Conservation (phyloP, 2,329 filamentous ascomycete genomes). For the Bipolaris bicolor region DNA sequence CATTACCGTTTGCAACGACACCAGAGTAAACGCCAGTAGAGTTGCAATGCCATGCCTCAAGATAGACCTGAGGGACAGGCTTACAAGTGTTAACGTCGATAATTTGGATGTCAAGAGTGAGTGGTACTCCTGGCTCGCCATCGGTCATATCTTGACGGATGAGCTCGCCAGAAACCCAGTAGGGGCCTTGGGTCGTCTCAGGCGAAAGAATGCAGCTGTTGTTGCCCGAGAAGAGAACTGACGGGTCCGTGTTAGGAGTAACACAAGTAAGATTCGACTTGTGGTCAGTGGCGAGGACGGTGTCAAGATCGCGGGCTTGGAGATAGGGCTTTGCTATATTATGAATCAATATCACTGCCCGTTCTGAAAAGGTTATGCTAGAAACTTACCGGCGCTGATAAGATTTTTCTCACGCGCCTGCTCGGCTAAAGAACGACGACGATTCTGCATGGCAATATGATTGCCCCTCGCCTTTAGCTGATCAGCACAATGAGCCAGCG, state of each 20-base stretch:
- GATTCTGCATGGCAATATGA: conserved; percentile 24
- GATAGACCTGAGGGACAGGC: conserved; percentile 54
- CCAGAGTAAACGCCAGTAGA: conserved; percentile 44
- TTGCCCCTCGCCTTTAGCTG: neutral
- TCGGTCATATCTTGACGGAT: conserved; percentile 58
- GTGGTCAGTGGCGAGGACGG: conserved; percentile 38
- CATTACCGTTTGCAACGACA: conserved; percentile 52
- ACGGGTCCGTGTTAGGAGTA: conserved; percentile 34
- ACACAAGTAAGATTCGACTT: conserved; percentile 39
- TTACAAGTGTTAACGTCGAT: conserved; percentile 62
- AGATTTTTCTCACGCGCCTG: conserved; percentile 49
- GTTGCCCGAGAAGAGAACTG: conserved; percentile 41
- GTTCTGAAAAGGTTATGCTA: neutral
- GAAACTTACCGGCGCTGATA: conserved; percentile 15
- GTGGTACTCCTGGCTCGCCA: conserved; percentile 55
- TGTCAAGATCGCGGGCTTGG: conserved; percentile 36
- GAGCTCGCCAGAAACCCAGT: conserved; percentile 58
- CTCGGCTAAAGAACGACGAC: conserved; percentile 50
- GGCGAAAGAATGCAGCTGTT: conserved; percentile 45
- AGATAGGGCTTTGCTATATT: conserved; percentile 34
- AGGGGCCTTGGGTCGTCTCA: conserved; percentile 43
- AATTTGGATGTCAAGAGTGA: conserved; percentile 61
- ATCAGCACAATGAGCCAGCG: conserved; percentile 1
- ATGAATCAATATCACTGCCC: conserved; percentile 9
- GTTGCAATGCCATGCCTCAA: conserved; percentile 62